A percentile compares a stretch with the other conserved stretches of the same genome.
Evolutionary conservation across 176 grass and related monocot genomes (phyloP).

Genomic region (Rhynchospora breviuscula): DNA sequence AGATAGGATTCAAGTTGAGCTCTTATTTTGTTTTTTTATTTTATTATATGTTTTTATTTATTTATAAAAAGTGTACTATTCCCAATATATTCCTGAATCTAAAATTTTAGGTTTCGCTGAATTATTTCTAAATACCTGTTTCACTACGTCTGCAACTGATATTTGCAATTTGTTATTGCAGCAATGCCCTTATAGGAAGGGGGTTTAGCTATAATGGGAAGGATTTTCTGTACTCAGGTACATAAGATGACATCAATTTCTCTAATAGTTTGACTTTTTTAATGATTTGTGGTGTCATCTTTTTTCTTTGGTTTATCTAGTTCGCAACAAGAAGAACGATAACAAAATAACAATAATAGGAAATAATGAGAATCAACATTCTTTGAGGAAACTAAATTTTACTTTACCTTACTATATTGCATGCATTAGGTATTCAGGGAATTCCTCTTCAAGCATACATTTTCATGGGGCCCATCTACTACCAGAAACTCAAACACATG

Average conservation of each 20-base stretch:
- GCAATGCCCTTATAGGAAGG: conserved; percentile 63
- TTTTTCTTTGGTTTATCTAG: background rate
- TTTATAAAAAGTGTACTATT: too few relatives aligned
- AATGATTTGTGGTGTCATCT: background rate
- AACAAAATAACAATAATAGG: background rate
- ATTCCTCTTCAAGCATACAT: conserved; percentile 86
- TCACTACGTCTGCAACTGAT: background rate
- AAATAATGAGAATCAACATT: background rate
- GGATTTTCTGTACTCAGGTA: conserved; percentile 94
- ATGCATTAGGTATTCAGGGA: conserved; percentile 74
- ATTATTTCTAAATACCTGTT: too few relatives aligned
- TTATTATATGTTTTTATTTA: too few relatives aligned
- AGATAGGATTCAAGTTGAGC: too few relatives aligned
- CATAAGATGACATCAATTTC: background rate
- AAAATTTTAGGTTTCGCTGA: too few relatives aligned
- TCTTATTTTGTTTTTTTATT: too few relatives aligned
- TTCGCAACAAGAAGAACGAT: background rate
- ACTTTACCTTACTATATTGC: background rate
- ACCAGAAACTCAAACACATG: conserved; percentile 98
- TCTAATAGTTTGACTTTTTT: conserved; percentile 5
- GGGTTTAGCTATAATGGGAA: conserved; percentile 97
- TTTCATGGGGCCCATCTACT: conserved; percentile 98
- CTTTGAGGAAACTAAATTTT: background rate
- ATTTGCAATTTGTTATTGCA: conserved; percentile 38
- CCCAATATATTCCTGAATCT: too few relatives aligned